Percentiles rank a stretch among this genome's conserved stretches.
phyloP scores from a whole-genome alignment of 192 early-diverging fungal genomes.

The Podila horticola region DNA sequence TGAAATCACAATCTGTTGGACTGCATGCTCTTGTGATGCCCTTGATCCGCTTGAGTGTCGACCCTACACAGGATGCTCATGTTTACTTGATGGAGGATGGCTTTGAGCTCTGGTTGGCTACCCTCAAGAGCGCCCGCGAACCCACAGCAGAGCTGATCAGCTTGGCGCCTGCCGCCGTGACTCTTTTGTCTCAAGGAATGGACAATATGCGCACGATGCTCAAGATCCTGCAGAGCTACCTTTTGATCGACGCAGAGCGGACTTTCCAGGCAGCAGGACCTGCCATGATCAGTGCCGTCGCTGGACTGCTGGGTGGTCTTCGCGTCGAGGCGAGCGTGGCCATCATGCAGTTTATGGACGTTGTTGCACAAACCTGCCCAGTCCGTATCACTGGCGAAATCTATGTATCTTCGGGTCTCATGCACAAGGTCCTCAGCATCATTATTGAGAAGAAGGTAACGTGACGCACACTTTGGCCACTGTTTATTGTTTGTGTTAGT shows the following conservation, averaged over 20 bases:
- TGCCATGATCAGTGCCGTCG: conserved; percentile 50
- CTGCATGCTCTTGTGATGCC: conserved; percentile 82
- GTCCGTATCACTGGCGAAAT: conserved; percentile 59
- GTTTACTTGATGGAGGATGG: conserved; percentile 91
- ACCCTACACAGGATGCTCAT: conserved; percentile 72
- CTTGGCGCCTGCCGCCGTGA: conserved; percentile 70
- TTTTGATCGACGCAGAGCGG: conserved; percentile 69
- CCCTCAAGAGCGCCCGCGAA: conserved; percentile 73
- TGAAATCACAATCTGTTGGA: conserved; percentile 74
- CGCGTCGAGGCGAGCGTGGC: conserved; percentile 66
- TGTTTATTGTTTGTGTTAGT: no score
- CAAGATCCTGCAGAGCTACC: conserved; percentile 88
- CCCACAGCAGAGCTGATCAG: conserved; percentile 63
- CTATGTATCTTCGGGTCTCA: conserved; percentile 63
- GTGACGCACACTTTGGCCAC: neutral
- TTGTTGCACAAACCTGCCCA: conserved; percentile 59
- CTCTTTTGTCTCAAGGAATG: conserved; percentile 76
- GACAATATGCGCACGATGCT: conserved; percentile 81
- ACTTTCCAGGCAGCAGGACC: conserved; percentile 66
- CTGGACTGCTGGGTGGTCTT: conserved; percentile 64
- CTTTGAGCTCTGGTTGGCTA: conserved; percentile 88
- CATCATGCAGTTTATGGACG: conserved; percentile 71
- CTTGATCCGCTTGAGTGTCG: conserved; percentile 78
- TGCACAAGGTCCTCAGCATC: conserved; percentile 63
- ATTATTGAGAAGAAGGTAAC: conserved; percentile 60